Conservation (phyloP, 345 rosid species). For the Eucalyptus curtisii region DNA sequence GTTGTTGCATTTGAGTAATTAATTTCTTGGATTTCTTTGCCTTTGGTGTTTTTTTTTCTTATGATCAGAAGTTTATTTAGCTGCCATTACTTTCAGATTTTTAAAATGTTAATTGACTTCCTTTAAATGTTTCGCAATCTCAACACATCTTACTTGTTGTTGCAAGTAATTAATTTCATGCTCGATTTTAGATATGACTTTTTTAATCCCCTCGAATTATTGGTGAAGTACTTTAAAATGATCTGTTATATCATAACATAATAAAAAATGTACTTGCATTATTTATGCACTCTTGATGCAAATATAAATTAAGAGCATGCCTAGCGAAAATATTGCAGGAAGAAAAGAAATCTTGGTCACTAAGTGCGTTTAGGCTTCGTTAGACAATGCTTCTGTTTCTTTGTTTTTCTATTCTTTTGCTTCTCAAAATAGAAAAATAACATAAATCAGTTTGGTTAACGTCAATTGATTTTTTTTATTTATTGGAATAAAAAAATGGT, state of each 20-base stretch:
- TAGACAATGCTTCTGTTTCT: accelerated
- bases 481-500: accelerated
- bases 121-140: not conserved
- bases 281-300: not conserved
- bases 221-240: not conserved
- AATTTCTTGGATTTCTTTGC: not conserved
- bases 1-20: too few species aligned
- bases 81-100: not conserved
- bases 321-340: accelerated
- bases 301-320: not conserved
- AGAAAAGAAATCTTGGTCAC: not conserved
- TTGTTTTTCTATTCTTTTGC: too few species aligned
- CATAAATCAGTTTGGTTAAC: accelerated
- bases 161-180: not conserved
- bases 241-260: not conserved
- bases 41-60: not conserved
- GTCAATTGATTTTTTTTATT: too few species aligned
- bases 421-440: too few species aligned
- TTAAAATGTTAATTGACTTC: not conserved
- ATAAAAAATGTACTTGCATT: not conserved
- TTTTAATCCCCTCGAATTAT: accelerated
- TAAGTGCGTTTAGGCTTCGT: too few species aligned
- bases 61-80: not conserved
- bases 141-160: not conserved
- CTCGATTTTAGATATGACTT: not conserved